phyloP scores from a whole-genome alignment of 2,329 filamentous ascomycete species.

The Botrytis elliptica region DNA sequence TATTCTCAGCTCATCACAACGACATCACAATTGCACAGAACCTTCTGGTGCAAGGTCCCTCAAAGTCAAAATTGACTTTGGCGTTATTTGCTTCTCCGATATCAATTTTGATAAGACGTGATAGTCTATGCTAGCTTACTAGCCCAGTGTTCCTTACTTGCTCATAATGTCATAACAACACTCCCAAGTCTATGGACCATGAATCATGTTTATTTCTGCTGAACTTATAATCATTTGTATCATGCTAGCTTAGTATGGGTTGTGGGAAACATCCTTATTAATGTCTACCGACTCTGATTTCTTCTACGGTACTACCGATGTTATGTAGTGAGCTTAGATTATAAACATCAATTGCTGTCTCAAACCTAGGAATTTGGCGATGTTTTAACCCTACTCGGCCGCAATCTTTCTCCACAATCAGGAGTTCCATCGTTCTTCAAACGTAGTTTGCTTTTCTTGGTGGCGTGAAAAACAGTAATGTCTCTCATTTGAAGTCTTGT shows the following conservation, averaged over 20 bases:
- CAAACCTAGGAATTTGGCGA: neutral
- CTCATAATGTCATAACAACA: too few relatives aligned
- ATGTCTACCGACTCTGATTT: neutral
- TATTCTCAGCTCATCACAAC: neutral
- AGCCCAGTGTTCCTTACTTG: neutral
- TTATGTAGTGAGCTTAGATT: neutral
- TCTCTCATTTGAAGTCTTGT: neutral
- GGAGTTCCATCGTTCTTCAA: neutral
- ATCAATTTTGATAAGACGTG: neutral
- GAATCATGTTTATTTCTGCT: neutral
- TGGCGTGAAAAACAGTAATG: neutral
- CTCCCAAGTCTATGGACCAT: too few relatives aligned
- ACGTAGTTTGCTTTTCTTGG: neutral
- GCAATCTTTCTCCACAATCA: neutral
- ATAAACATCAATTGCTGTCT: neutral
- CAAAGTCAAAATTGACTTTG: neutral
- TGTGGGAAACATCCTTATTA: accelerated
- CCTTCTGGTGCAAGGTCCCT: neutral
- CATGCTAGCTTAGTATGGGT: neutral
- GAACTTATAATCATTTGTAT: neutral
- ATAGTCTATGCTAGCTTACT: neutral
- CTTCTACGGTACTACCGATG: neutral
- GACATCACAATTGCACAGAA: neutral
- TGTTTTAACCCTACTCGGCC: neutral
- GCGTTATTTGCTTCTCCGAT: neutral